phyloP scores from a whole-genome alignment of 2,329 filamentous ascomycete species.

The Dactylellina haptotyla region DNA sequence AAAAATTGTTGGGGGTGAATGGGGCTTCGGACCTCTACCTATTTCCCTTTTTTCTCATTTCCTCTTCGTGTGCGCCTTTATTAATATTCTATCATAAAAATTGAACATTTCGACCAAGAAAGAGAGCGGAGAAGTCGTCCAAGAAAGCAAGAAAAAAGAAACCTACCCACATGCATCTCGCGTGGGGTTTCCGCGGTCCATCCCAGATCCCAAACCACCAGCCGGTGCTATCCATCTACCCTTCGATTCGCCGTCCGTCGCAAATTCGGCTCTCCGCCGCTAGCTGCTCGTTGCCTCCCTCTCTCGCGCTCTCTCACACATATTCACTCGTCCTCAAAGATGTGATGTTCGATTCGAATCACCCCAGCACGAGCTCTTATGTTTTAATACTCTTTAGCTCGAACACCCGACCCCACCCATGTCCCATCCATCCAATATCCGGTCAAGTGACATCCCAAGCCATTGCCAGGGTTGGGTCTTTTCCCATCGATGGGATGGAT shows the following conservation, averaged over 20 bases:
- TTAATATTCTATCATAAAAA: slow-evolving; percentile 27
- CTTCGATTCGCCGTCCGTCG: slow-evolving; percentile 9
- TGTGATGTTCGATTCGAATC: slow-evolving; percentile 40
- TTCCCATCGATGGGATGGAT: too few relatives aligned
- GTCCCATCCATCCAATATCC: slow-evolving; percentile 41
- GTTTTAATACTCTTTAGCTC: slow-evolving; percentile 7
- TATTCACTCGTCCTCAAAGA: not conserved
- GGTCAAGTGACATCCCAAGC: slow-evolving; percentile 53
- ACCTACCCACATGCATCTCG: slow-evolving; percentile 8
- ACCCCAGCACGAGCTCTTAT: slow-evolving; percentile 30
- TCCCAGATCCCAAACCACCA: slow-evolving; percentile 1
- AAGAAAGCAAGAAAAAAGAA: not conserved
- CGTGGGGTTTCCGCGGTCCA: slow-evolving; percentile 39
- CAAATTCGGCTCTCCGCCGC: slow-evolving; percentile 18
- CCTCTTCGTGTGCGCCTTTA: not conserved
- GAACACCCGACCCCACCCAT: slow-evolving; percentile 31
- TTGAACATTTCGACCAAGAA: not conserved
- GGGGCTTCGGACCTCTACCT: too few relatives aligned
- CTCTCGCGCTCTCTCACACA: not conserved
- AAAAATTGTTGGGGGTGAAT: slow-evolving; percentile 26
- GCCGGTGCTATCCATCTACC: slow-evolving; percentile 21
- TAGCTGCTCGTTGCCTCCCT: not conserved
- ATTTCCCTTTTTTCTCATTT: too few relatives aligned
- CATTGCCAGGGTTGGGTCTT: slow-evolving; percentile 26
- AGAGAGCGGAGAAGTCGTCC: not conserved